Conservation (phyloP, 2,329 filamentous ascomycete genomes). For the Polychaeton citri region DNA sequence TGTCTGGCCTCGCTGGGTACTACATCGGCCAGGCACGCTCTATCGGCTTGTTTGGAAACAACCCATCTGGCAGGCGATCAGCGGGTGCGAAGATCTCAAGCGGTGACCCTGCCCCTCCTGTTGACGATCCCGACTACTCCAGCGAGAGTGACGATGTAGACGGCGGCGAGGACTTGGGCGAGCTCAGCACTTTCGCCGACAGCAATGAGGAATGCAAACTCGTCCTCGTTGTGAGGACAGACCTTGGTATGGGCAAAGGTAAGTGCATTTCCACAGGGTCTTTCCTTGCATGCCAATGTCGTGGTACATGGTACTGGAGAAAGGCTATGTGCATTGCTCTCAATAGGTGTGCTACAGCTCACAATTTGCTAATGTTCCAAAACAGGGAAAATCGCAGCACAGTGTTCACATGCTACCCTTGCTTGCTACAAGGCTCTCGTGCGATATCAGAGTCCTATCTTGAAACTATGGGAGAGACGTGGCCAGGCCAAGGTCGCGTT, state of each 20-base stretch:
- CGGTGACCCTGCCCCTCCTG: conserved; percentile 17
- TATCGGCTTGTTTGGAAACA: conserved; percentile 59
- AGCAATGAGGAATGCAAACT: conserved; percentile 80
- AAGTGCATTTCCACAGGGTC: too few relatives aligned
- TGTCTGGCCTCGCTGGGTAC: conserved; percentile 65
- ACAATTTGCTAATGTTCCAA: too few relatives aligned
- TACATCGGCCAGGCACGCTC: conserved; percentile 51
- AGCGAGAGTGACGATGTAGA: conserved; percentile 14
- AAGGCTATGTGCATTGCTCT: too few relatives aligned
- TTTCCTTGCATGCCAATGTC: too few relatives aligned
- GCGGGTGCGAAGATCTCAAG: conserved; percentile 12
- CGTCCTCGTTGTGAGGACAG: conserved; percentile 80
- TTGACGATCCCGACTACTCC: conserved; percentile 22
- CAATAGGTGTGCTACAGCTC: too few relatives aligned
- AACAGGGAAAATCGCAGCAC: conserved; percentile 88
- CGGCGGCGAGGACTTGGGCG: conserved; percentile 28
- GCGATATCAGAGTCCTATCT: conserved; percentile 45
- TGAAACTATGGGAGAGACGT: conserved; percentile 70
- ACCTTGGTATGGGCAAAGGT: conserved; percentile 97
- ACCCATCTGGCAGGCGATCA: conserved; percentile 11
- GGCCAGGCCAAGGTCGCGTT: conserved; percentile 81
- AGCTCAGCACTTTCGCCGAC: conserved; percentile 31
- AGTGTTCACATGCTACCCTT: conserved; percentile 89
- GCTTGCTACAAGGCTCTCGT: conserved; percentile 86
- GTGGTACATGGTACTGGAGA: too few relatives aligned